phyloP scores from a whole-genome alignment of 1,284 basidiomycete species.

The Pterulicium gracile region DNA sequence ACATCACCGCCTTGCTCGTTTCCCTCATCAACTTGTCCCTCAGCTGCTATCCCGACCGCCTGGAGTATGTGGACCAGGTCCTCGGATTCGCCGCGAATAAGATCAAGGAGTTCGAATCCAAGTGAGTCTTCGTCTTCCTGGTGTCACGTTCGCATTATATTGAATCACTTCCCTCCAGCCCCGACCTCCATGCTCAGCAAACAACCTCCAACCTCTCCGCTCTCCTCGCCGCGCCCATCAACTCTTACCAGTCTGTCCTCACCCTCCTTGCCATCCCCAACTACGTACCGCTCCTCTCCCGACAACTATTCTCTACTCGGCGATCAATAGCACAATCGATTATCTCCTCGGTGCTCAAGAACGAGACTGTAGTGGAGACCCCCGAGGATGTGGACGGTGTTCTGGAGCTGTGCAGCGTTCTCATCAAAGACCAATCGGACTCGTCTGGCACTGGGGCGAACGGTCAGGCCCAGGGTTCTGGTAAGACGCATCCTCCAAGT shows the following conservation, averaged over 20 bases:
- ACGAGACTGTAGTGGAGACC: conserved; percentile 85
- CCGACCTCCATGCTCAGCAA: conserved; percentile 79
- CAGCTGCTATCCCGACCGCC: conserved; percentile 88
- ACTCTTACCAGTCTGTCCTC: conserved; percentile 88
- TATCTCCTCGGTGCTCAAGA: conserved; percentile 87
- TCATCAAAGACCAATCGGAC: conserved; percentile 85
- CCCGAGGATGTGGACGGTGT: conserved; percentile 89
- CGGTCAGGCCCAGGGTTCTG: conserved; percentile 21
- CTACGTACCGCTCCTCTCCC: conserved; percentile 72
- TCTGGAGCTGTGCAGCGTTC: conserved; percentile 80
- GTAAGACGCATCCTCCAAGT: conserved; percentile 39
- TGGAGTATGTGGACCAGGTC: conserved; percentile 94
- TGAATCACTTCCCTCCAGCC: conserved; percentile 31
- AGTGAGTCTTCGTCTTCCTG: conserved; percentile 28
- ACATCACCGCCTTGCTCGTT: conserved; percentile 88
- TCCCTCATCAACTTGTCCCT: conserved; percentile 88
- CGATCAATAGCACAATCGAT: conserved; percentile 87
- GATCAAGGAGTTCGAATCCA: conserved; percentile 73
- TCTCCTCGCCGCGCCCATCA: conserved; percentile 84
- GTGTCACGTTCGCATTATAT: conserved; percentile 3
- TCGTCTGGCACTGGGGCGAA: conserved; percentile 26
- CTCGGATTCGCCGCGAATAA: conserved; percentile 81
- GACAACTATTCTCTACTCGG: conserved; percentile 82
- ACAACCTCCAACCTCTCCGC: conserved; percentile 85
- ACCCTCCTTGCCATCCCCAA: conserved; percentile 87